Conservation (phyloP, 306 rosid species). For the Rosa persica region DNA sequence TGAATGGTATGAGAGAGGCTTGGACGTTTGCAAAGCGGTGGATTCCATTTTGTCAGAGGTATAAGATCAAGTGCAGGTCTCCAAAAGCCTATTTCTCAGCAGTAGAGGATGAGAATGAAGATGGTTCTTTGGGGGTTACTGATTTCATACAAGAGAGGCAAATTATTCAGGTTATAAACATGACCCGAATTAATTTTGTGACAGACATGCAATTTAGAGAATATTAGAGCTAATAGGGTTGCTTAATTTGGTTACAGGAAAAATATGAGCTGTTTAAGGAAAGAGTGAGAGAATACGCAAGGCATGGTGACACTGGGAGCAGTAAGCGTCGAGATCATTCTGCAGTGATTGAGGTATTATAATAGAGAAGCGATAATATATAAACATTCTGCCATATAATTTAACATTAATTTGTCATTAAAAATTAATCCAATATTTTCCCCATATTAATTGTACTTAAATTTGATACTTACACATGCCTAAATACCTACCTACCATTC, state of each 20-base stretch:
- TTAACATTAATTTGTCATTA: too few relatives aligned
- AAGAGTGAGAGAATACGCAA: conserved; percentile 23
- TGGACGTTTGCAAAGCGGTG: conserved; percentile 57
- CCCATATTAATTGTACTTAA: background rate
- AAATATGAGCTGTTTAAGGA: conserved; percentile 42
- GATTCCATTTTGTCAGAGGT: conserved; percentile 63
- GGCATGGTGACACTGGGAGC: conserved; percentile 20
- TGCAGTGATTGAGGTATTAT: conserved; percentile 46
- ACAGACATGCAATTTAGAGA: background rate
- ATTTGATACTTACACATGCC: background rate
- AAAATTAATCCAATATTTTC: too few relatives aligned
- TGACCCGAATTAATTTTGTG: background rate
- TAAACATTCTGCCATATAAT: background rate
- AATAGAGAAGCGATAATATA: background rate
- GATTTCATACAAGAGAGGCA: conserved; percentile 37
- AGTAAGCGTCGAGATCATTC: conserved; percentile 37
- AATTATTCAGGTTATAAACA: conserved; percentile 33
- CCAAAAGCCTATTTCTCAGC: conserved; percentile 63
- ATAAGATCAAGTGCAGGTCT: conserved; percentile 40
- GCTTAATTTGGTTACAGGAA: conserved; percentile 40
- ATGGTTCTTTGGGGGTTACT: conserved; percentile 17
- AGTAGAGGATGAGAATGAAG: conserved; percentile 23
- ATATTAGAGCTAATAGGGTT: background rate
- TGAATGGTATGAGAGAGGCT: conserved; percentile 47
- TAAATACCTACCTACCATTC: background rate